phyloP scores from a whole-genome alignment of 257 asterid species.

The Ilex asprella region DNA sequence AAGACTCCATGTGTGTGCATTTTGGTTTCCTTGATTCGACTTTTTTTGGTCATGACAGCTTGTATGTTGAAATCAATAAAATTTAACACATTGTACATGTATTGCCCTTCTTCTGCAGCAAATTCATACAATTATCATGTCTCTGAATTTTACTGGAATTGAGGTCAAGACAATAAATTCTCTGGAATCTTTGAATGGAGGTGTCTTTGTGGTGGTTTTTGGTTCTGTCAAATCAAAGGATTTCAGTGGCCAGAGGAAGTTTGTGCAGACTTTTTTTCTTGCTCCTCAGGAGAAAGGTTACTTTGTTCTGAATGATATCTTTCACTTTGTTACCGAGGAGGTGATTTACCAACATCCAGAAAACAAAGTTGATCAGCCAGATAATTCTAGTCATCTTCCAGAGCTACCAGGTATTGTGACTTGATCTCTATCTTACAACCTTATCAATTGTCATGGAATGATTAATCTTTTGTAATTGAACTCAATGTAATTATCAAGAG shows the following conservation, averaged over 20 bases:
- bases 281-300: constrained; percentile 95
- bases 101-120: constrained; percentile 35
- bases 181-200: constrained; percentile 75
- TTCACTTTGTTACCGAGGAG: constrained; percentile 64
- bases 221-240: constrained; percentile 62
- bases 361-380: constrained; percentile 41
- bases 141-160: constrained; percentile 56
- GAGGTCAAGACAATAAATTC: constrained; percentile 81
- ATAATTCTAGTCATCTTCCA: constrained; percentile 37
- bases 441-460: no score
- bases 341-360: constrained; percentile 43
- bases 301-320: constrained; percentile 79
- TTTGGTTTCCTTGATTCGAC: neutral
- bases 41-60: neutral
- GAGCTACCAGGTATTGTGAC: constrained; percentile 54
- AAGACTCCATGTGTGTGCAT: neutral
- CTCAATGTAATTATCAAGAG: no score
- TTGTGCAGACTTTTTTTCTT: constrained; percentile 80
- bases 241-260: constrained; percentile 50
- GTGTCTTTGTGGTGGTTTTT: constrained; percentile 74
- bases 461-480: no score
- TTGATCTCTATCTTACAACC: neutral
- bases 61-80: neutral
- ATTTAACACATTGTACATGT: neutral
- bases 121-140: constrained; percentile 53